Evolutionary conservation across 257 asterid genomes (phyloP).

Genomic region (Solanum pennellii): DNA sequence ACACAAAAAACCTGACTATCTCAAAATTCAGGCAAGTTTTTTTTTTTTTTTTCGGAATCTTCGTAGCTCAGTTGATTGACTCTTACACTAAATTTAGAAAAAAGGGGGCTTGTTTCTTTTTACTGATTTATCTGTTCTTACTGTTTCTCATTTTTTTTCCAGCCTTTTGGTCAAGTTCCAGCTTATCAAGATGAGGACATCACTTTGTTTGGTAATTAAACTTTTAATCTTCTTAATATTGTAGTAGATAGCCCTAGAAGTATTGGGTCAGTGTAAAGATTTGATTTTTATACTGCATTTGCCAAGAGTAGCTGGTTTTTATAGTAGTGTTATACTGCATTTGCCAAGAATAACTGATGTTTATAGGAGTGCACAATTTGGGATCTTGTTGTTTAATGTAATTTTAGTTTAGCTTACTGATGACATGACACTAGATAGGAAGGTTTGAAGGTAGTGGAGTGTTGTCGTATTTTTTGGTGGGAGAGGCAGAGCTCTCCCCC

Average conservation of each 20-base stretch:
- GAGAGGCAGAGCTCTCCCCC: background rate
- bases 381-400: too few relatives aligned
- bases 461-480: background rate
- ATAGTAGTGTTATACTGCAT: background rate
- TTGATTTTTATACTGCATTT: background rate
- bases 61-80: background rate
- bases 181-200: constrained; percentile 70
- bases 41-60: background rate
- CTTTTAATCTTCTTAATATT: background rate
- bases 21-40: constrained; percentile 57
- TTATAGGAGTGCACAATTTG: too few relatives aligned
- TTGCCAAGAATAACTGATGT: too few relatives aligned
- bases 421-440: background rate
- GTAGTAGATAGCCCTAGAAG: background rate
- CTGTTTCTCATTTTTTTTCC: background rate
- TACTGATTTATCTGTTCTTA: background rate
- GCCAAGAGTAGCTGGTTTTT: background rate
- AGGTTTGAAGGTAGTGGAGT: background rate
- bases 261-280: background rate
- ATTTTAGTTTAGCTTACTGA: too few relatives aligned
- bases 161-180: constrained; percentile 94
- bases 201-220: constrained; percentile 48
- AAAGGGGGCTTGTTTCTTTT: fast-evolving
- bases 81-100: background rate
- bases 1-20: constrained; percentile 68